Evolutionary conservation across 2,329 filamentous ascomycete species (phyloP).

Genomic region (Xylariaceae sp.): DNA sequence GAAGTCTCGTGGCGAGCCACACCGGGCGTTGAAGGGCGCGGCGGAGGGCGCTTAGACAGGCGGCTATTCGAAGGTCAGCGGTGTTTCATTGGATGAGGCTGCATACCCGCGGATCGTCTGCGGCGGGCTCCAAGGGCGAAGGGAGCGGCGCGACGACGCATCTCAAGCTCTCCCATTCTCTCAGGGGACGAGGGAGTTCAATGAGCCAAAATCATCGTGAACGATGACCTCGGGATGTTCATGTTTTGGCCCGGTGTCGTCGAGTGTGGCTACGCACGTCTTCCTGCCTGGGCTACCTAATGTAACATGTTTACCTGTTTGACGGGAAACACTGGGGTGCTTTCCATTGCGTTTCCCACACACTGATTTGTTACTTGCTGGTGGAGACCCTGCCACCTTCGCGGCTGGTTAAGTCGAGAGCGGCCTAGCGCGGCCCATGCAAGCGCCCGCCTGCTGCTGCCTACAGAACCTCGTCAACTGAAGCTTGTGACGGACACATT

Average conservation of each 20-base stretch:
- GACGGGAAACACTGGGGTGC: conserved; percentile 1
- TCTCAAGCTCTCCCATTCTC: neutral
- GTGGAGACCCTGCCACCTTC: neutral
- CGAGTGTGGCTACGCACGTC: no score
- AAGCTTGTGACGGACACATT: no score
- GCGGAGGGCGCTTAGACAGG: conserved; percentile 20
- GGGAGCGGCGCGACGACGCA: neutral
- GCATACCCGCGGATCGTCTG: neutral
- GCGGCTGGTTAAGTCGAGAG: conserved; percentile 1
- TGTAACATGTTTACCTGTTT: neutral
- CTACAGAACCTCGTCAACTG: no score
- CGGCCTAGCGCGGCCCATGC: conserved; percentile 9
- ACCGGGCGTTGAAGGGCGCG: conserved; percentile 22
- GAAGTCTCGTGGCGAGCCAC: conserved; percentile 17
- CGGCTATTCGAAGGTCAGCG: conserved; percentile 24
- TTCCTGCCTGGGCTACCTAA: neutral
- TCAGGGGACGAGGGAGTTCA: neutral
- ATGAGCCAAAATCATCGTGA: neutral
- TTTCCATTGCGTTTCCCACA: conserved; percentile 1
- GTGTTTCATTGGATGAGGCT: conserved; percentile 20
- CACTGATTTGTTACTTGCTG: conserved; percentile 1
- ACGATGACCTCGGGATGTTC: neutral
- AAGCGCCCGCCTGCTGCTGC: neutral
- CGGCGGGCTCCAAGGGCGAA: neutral
- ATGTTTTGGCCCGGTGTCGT: neutral